These are phyloP conservation scores for Orbilia javanica DNA, from an alignment of 2,329 filamentous ascomycete genomes.

Conservation along the genomic window DNA sequence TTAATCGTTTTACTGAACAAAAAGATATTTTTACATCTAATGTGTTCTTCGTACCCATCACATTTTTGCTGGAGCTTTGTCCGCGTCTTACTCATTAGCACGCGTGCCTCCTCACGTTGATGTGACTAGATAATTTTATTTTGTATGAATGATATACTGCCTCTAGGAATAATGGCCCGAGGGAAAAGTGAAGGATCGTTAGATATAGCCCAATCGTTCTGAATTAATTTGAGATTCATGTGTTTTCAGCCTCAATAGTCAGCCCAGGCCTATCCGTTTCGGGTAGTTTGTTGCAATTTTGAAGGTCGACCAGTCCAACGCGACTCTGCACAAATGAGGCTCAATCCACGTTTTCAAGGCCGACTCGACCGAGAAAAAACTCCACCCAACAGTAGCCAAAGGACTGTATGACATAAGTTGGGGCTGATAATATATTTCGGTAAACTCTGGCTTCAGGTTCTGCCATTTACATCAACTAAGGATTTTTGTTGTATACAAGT, in stretches of 20 bases:
- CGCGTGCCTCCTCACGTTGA: not conserved
- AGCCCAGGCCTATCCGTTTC: slow-evolving; percentile 10
- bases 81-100: not conserved
- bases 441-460: not conserved
- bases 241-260: slow-evolving; percentile 39
- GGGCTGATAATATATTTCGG: not conserved
- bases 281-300: slow-evolving; percentile 1
- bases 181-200: not conserved
- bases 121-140: not conserved
- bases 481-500: not conserved
- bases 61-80: not conserved
- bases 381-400: not conserved
- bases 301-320: not conserved
- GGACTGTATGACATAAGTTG: not conserved
- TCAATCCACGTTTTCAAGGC: slow-evolving; percentile 20
- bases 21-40: not conserved
- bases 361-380: not conserved
- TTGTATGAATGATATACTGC: not conserved
- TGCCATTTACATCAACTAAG: not conserved
- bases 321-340: slow-evolving; percentile 5
- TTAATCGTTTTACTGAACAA: not conserved
- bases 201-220: slow-evolving; percentile 3
- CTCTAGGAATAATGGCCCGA: not conserved
- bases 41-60: not conserved
- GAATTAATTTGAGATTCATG: slow-evolving; percentile 28